A percentile compares a stretch with the other conserved stretches of the same genome.
These are phyloP conservation scores for Boletus coccyginus DNA, from an alignment of 768 basidiomycete genomes.

Conservation along the genomic window DNA sequence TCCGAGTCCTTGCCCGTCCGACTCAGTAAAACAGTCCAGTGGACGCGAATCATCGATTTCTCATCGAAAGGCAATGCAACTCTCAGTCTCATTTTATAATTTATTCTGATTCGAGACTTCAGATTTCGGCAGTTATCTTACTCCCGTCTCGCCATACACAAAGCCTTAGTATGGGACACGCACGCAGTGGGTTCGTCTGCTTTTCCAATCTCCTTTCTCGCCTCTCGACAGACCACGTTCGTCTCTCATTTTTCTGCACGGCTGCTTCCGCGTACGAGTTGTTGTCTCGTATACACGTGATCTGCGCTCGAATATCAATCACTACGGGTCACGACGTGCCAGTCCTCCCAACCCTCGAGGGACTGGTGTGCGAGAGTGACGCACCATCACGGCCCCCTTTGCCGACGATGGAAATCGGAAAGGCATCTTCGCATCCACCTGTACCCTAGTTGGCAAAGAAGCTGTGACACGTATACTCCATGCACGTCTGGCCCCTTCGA, in stretches of 20 bases:
- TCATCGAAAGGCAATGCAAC: not conserved
- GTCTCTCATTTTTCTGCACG: not conserved
- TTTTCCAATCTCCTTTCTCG: not conserved
- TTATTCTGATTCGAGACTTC: too few species aligned
- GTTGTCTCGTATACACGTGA: not conserved
- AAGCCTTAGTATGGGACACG: not conserved
- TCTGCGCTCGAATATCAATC: not conserved
- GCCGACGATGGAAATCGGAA: constrained; percentile 39
- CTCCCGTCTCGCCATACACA: not conserved
- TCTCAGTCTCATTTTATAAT: too few species aligned
- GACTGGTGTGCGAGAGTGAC: constrained; percentile 18
- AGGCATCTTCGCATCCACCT: constrained; percentile 46
- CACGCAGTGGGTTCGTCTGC: not conserved
- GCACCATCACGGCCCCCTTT: constrained; percentile 24
- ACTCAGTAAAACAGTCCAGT: not conserved
- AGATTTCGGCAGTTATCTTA: not conserved
- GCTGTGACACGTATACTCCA: constrained; percentile 33
- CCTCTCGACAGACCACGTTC: not conserved
- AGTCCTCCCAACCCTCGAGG: constrained; percentile 28
- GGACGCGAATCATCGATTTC: not conserved
- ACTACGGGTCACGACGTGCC: not conserved
- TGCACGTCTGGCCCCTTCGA: constrained; percentile 28
- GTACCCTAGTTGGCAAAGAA: constrained; percentile 37
- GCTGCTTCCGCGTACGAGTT: not conserved
- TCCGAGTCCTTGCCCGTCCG: not conserved